These are phyloP conservation scores for Wallacemonas rigidus DNA, from an alignment of 208 protist genomes.

Conservation along the genomic window DNA sequence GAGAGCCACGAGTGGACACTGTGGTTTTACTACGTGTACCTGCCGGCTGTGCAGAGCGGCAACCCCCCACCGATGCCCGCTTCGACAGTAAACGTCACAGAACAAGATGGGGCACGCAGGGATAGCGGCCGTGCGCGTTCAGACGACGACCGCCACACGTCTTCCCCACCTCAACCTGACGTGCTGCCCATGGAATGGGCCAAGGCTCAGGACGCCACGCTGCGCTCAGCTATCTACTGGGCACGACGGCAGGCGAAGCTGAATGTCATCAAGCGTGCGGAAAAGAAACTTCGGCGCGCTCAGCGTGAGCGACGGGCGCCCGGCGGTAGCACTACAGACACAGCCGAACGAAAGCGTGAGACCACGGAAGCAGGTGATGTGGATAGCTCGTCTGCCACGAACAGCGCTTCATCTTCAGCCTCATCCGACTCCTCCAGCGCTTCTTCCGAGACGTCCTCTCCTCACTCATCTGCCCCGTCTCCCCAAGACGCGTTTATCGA, in stretches of 20 bases:
- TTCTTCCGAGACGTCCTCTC: too few relatives aligned
- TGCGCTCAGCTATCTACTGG: conserved; percentile 22
- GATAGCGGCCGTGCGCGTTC: neutral
- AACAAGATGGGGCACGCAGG: neutral
- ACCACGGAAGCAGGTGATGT: too few relatives aligned
- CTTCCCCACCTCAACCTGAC: neutral
- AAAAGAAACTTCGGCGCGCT: neutral
- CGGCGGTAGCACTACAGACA: too few relatives aligned
- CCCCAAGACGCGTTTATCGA: too few relatives aligned
- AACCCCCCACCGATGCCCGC: conserved; percentile 2
- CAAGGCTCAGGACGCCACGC: conserved; percentile 23
- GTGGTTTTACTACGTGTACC: conserved; percentile 25
- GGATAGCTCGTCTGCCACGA: too few relatives aligned
- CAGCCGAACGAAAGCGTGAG: too few relatives aligned
- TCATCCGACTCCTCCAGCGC: neutral
- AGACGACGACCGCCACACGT: neutral
- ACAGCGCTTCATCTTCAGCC: too few relatives aligned
- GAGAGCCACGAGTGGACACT: conserved; percentile 41
- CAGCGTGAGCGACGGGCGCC: too few relatives aligned
- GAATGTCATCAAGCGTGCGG: neutral
- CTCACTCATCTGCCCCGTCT: too few relatives aligned
- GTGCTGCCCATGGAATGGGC: conserved; percentile 35
- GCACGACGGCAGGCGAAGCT: conserved; percentile 28
- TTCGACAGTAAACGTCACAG: neutral
- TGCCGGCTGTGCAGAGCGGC: conserved; percentile 1